A percentile compares a stretch with the other conserved stretches of the same genome.
Conservation (phyloP, 1,284 basidiomycete species). For the Ganoderma multipileum region DNA sequence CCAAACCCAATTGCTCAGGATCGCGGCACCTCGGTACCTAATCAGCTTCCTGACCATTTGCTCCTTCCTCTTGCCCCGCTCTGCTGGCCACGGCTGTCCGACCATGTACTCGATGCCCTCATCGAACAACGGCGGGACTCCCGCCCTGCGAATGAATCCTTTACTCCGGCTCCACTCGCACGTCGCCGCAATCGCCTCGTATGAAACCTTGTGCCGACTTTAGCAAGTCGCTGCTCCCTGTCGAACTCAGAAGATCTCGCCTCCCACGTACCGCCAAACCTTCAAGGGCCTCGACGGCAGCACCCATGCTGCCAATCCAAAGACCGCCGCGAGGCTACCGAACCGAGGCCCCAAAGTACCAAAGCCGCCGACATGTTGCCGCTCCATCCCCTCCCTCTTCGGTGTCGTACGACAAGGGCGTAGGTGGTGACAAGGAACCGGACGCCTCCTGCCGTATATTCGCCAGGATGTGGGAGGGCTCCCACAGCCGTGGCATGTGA, state of each 20-base stretch:
- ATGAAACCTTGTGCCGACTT: slow-evolving; percentile 2
- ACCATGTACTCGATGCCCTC: background rate
- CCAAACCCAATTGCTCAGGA: background rate
- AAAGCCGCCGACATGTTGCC: background rate
- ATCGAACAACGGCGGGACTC: background rate
- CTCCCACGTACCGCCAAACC: slow-evolving; percentile 2
- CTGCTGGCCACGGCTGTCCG: background rate
- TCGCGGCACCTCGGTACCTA: slow-evolving; percentile 2
- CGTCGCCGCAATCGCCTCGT: background rate
- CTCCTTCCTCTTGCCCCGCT: background rate
- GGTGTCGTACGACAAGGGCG: background rate
- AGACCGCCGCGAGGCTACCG: slow-evolving; percentile 7
- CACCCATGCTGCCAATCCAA: background rate
- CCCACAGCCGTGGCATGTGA: slow-evolving; percentile 29
- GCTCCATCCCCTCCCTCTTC: background rate
- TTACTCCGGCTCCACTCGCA: background rate
- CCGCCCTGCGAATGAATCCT: background rate
- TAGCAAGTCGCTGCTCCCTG: background rate
- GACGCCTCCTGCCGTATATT: background rate
- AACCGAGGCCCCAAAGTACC: background rate
- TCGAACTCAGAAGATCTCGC: background rate
- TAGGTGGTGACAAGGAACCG: background rate
- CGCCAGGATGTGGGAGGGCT: slow-evolving; percentile 22
- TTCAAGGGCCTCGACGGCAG: background rate
- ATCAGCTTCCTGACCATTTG: background rate